Evolutionary conservation across 1,284 basidiomycete genomes (phyloP), one percentile per base, ranked within the genome.

Genomic region (Cronartium quercuum): DNA sequence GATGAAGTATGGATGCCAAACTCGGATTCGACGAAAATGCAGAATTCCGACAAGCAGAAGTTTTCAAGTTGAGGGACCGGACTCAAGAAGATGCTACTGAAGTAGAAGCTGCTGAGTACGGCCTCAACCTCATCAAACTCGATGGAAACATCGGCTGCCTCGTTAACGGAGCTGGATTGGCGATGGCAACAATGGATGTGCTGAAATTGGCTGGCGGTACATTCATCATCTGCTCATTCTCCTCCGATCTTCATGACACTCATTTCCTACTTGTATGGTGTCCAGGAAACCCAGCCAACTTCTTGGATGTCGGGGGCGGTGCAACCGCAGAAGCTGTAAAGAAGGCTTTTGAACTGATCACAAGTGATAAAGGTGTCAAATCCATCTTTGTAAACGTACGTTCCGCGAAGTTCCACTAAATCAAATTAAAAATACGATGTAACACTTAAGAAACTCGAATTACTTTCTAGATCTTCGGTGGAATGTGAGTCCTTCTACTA

Each of bases 181-280:
- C 96, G 69, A 99, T 99, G 96, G 96, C 96, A 38, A 99, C 96
- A 69, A 98, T 99, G 94, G 96, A 99, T 81, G 95, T 98, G 42
- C 86, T 99, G 75, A 89, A 94, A 77, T 86, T 97, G 76, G 91
- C 96, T 82, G 94, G 95, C 74, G 94, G 94, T 76, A 35, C 24
- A 64, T 18, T 51, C 47, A 51, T 51, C 6, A 51, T 34, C 40
- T 7, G 18, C 40, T 34, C 4, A 21, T 64, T 65, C 47, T 51
- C 38, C 40, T n/a, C 15, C 15, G 24, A 15, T 35, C 47, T 42
- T 57, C 77, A 80, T 69, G 65, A 69, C 57, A n/a, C 64, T 15
- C 10, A 57, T 21, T 41, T 75, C 29, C 42, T 51, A 35, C 60
- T 42, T 21, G 34, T 41, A 38, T 66, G 21, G 29, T 51, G 10